Evolutionary conservation across 2,329 filamentous ascomycete species (phyloP).

Genomic region (Colletotrichum plurivorum): DNA sequence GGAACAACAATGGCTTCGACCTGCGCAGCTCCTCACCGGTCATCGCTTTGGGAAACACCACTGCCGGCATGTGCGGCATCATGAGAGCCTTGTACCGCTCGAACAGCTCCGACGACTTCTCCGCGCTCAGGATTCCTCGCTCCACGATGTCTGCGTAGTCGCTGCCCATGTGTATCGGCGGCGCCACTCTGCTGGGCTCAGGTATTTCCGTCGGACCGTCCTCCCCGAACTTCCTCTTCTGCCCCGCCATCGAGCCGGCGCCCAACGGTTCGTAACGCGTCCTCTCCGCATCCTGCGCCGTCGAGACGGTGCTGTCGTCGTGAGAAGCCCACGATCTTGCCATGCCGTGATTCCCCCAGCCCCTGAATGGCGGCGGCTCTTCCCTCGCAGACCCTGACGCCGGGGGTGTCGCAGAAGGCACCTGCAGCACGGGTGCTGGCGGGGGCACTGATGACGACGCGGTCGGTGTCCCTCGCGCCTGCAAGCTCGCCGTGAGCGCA

Average conservation of each 20-base stretch:
- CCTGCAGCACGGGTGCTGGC: constrained; percentile 3
- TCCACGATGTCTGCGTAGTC: constrained; percentile 67
- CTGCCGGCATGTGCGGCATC: constrained; percentile 72
- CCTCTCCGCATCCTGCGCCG: constrained; percentile 25
- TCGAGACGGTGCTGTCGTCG: background rate
- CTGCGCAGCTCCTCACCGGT: constrained; percentile 70
- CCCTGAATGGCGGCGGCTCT: constrained; percentile 27
- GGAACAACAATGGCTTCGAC: constrained; percentile 76
- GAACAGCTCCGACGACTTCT: constrained; percentile 69
- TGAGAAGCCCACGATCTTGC: constrained; percentile 17
- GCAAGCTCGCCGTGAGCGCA: constrained; percentile 84
- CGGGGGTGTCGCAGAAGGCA: constrained; percentile 43
- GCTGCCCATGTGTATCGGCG: constrained; percentile 36
- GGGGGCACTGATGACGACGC: constrained; percentile 36
- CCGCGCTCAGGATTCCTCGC: constrained; percentile 70
- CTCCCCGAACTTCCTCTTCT: constrained; percentile 51
- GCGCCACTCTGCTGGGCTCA: constrained; percentile 28
- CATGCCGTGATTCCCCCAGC: constrained; percentile 31
- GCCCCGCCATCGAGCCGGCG: constrained; percentile 17
- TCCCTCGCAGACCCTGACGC: background rate
- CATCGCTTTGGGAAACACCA: constrained; percentile 70
- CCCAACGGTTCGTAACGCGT: constrained; percentile 4
- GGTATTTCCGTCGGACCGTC: constrained; percentile 37
- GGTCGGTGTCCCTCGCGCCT: constrained; percentile 59
- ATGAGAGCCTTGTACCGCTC: constrained; percentile 72